These are phyloP conservation scores for Phytophthora parvispora DNA, from an alignment of 352 stramenopile species.

Conservation along the genomic window DNA sequence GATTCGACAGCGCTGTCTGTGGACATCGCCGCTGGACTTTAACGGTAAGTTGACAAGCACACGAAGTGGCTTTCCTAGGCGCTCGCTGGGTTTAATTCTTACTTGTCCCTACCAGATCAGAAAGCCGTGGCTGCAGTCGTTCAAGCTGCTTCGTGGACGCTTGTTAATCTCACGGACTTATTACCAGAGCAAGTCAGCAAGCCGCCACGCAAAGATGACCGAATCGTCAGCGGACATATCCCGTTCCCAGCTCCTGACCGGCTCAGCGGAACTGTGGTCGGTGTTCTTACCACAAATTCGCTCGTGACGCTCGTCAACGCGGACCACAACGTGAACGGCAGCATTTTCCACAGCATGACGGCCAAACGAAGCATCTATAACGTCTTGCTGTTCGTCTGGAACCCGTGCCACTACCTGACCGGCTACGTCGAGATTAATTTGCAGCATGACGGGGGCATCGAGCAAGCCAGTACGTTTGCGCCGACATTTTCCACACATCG, in stretches of 20 bases:
- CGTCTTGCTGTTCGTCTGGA: conserved; percentile 45
- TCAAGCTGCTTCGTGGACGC: conserved; percentile 38
- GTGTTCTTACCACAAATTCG: conserved; percentile 42
- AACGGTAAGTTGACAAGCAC: conserved; percentile 21
- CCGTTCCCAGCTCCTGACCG: conserved; percentile 38
- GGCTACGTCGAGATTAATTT: conserved; percentile 60
- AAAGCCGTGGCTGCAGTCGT: conserved; percentile 43
- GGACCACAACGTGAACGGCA: conserved; percentile 52
- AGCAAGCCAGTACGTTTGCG: conserved; percentile 50
- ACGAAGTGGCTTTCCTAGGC: no score
- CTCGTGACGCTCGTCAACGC: conserved; percentile 52
- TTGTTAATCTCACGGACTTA: conserved; percentile 34
- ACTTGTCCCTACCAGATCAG: no score
- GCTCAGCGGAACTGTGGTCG: conserved; percentile 35
- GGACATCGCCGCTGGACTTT: conserved; percentile 46
- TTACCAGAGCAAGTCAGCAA: conserved; percentile 34
- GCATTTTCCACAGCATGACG: conserved; percentile 44
- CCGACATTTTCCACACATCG: neutral
- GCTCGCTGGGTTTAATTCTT: neutral
- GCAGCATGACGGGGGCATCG: conserved; percentile 48
- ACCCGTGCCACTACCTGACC: conserved; percentile 53
- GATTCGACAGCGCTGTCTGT: conserved; percentile 46
- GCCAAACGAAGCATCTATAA: conserved; percentile 56
- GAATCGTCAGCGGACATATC: conserved; percentile 46
- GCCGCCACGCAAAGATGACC: conserved; percentile 32